These are phyloP conservation scores for Phytophthora pini DNA, from an alignment of 352 stramenopile species.

Conservation along the genomic window DNA sequence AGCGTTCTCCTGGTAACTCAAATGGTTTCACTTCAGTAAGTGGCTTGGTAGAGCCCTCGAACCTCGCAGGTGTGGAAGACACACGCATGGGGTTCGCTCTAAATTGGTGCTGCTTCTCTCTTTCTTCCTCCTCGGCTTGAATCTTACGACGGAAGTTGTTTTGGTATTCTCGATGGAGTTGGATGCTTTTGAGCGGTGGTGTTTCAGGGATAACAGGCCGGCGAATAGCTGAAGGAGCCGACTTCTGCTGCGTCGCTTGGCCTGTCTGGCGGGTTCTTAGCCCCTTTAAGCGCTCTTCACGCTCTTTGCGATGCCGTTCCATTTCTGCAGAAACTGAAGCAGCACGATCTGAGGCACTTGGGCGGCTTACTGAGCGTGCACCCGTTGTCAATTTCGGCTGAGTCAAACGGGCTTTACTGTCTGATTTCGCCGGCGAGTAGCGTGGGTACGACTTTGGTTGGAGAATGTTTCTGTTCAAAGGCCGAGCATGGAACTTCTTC, in stretches of 20 bases:
- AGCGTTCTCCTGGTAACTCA: conserved; percentile 56
- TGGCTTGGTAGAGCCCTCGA: conserved; percentile 76
- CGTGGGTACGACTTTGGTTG: conserved; percentile 41
- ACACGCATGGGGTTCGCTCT: conserved; percentile 76
- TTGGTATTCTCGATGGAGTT: conserved; percentile 76
- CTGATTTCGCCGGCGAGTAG: conserved; percentile 36
- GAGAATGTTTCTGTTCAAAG: conserved; percentile 67
- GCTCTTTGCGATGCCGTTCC: conserved; percentile 52
- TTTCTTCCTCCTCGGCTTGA: conserved; percentile 63
- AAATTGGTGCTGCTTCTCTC: conserved; percentile 65
- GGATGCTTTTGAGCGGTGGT: conserved; percentile 73
- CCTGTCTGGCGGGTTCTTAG: conserved; percentile 34
- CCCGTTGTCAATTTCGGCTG: conserved; percentile 55
- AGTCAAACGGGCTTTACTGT: conserved; percentile 45
- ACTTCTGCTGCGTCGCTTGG: conserved; percentile 14
- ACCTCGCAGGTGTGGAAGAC: conserved; percentile 56
- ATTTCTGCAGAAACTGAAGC: conserved; percentile 39
- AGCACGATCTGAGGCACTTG: conserved; percentile 43
- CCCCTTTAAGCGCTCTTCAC: conserved; percentile 46
- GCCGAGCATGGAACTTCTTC: conserved; percentile 80
- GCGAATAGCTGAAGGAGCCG: conserved; percentile 18
- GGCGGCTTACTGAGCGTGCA: conserved; percentile 38
- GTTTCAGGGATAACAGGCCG: conserved; percentile 73
- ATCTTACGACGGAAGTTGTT: conserved; percentile 69
- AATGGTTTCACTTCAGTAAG: conserved; percentile 78